Evolutionary conservation across 1,284 basidiomycete genomes (phyloP).

Genomic region (Rhodotorula sp.): DNA sequence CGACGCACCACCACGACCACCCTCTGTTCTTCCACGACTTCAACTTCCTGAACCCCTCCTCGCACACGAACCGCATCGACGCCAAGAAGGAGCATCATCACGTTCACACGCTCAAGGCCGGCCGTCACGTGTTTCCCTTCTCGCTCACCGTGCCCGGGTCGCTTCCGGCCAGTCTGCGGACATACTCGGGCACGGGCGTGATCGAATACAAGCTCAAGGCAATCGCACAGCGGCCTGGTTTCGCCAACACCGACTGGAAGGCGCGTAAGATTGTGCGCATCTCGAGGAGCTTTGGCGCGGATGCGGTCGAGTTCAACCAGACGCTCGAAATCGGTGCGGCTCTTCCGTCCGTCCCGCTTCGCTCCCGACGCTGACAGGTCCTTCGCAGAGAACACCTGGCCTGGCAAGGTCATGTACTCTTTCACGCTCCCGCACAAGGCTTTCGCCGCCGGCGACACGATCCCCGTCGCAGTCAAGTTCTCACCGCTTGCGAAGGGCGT

Average conservation of each 20-base stretch:
- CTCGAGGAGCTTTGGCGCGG: conserved; percentile 70
- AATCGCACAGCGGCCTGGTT: conserved; percentile 66
- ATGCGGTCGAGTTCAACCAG: conserved; percentile 91
- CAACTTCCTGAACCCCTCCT: conserved; percentile 41
- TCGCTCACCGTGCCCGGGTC: conserved; percentile 76
- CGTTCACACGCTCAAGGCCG: conserved; percentile 80
- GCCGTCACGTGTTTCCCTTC: conserved; percentile 85
- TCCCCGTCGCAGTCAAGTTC: conserved; percentile 81
- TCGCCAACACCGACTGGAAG: conserved; percentile 69
- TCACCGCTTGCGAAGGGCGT: conserved; percentile 82
- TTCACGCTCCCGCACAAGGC: conserved; percentile 75
- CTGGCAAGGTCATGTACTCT: conserved; percentile 64
- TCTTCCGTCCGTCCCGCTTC: too few species aligned
- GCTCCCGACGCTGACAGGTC: background rate
- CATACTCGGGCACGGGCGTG: conserved; percentile 61
- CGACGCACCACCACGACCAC: conserved; percentile 39
- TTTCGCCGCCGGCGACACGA: conserved; percentile 81
- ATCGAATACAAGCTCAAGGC: conserved; percentile 86
- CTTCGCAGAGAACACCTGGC: conserved; percentile 81
- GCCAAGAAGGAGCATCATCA: conserved; percentile 66
- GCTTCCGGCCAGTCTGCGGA: conserved; percentile 72
- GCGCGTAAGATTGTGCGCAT: conserved; percentile 65
- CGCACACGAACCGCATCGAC: conserved; percentile 34
- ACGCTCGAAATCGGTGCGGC: conserved; percentile 76
- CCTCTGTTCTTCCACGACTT: conserved; percentile 43